These are phyloP conservation scores for Leptodontidium sp. DNA, from an alignment of 2,329 filamentous ascomycete genomes.

Conservation along the genomic window DNA sequence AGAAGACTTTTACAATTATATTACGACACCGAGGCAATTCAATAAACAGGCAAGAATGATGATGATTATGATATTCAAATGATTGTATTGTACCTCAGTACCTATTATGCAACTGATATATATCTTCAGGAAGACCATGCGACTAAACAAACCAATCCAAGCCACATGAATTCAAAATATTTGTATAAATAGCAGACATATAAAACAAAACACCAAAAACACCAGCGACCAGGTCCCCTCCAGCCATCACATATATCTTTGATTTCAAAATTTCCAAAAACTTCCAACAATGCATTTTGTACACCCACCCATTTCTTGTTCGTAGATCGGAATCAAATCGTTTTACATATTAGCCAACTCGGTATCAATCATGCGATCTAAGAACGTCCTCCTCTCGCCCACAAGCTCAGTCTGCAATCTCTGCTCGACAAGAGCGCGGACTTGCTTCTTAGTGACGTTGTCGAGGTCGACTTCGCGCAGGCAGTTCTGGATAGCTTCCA, in stretches of 20 bases:
- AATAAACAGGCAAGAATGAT: too few species aligned
- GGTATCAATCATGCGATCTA: conserved; percentile 91
- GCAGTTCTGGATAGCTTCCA: conserved; percentile 84
- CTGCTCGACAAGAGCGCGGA: conserved; percentile 90
- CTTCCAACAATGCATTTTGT: conserved; percentile 14
- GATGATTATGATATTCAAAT: conserved; percentile 7
- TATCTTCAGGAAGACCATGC: background rate
- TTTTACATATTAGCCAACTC: conserved; percentile 90
- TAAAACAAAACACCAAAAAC: conserved; percentile 15
- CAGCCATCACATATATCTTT: conserved; percentile 14
- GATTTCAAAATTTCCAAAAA: background rate
- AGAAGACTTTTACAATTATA: too few species aligned
- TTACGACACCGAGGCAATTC: too few species aligned
- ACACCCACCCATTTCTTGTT: conserved; percentile 5
- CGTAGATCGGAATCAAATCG: background rate
- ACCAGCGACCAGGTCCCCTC: conserved; percentile 11
- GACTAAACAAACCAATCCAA: background rate
- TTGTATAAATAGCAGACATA: background rate
- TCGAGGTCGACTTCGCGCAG: conserved; percentile 91
- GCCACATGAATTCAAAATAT: too few species aligned
- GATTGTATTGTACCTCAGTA: conserved; percentile 26
- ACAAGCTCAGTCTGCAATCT: conserved; percentile 83
- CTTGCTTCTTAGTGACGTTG: conserved; percentile 98
- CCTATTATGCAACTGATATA: conserved; percentile 23
- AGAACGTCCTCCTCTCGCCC: conserved; percentile 86